Percentiles rank a stretch among this genome's conserved stretches.
Evolutionary conservation across 345 rosid species (phyloP).

Genomic region (Euphorbia pulcherrima): DNA sequence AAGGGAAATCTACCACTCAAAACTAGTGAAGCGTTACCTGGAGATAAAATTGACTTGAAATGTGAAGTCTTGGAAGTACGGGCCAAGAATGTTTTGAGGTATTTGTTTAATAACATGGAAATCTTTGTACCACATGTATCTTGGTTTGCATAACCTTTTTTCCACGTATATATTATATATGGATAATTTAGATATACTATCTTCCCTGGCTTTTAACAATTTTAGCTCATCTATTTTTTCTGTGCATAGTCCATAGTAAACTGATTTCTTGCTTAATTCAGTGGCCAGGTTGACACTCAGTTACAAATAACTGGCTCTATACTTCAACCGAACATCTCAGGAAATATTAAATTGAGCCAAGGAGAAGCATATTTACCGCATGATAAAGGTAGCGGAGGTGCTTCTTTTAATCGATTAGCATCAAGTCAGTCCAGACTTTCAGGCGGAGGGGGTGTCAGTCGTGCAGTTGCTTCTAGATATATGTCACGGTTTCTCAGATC

Average conservation of each 20-base stretch:
- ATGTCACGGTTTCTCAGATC: conserved; percentile 69
- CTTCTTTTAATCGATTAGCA: conserved; percentile 66
- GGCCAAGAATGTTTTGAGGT: conserved; percentile 90
- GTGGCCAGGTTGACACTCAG: conserved; percentile 97
- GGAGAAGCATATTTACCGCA: conserved; percentile 99
- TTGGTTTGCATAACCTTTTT: background rate
- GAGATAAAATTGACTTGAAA: conserved; percentile 84
- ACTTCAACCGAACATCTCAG: conserved; percentile 90
- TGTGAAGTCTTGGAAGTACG: conserved; percentile 94
- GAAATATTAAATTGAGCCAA: conserved; percentile 86
- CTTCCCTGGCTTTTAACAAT: background rate
- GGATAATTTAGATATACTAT: background rate
- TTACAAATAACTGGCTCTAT: conserved; percentile 90
- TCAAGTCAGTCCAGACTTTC: conserved; percentile 65
- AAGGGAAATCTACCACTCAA: conserved; percentile 86
- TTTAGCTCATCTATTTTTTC: background rate
- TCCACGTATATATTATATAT: background rate
- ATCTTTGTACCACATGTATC: conserved; percentile 3
- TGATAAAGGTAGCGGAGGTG: conserved; percentile 81
- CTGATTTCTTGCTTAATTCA: conserved; percentile 33
- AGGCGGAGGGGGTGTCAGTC: conserved; percentile 62
- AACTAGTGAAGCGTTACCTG: conserved; percentile 65
- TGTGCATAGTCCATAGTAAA: background rate
- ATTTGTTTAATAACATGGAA: conserved; percentile 10
- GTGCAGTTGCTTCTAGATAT: conserved; percentile 81